A percentile compares a stretch with the other conserved stretches of the same genome.
These are phyloP conservation scores for Crithidia sp. DNA, from an alignment of 208 protist genomes.

Conservation along the genomic window DNA sequence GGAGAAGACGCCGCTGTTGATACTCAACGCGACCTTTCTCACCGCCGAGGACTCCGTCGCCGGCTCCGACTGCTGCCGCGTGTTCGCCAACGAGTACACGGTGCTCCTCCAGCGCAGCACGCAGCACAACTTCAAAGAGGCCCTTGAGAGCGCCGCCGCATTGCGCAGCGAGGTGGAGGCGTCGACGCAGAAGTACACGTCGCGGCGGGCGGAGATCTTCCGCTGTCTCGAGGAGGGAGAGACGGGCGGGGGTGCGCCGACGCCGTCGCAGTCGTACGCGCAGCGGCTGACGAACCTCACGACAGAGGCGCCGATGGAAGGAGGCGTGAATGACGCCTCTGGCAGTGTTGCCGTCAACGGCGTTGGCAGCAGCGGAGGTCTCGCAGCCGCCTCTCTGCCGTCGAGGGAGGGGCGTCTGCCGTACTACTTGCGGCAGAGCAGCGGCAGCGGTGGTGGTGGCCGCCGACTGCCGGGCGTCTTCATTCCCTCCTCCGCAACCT, in stretches of 20 bases:
- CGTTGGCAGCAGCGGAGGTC: not conserved
- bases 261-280: not conserved
- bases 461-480: slow-evolving; percentile 16
- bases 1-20: slow-evolving; percentile 38
- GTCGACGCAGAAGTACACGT: slow-evolving; percentile 20
- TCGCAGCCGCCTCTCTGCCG: not conserved
- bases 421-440: slow-evolving; percentile 55
- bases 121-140: slow-evolving; percentile 17
- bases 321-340: no score
- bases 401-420: slow-evolving; percentile 31
- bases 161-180: slow-evolving; percentile 16
- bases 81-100: slow-evolving; percentile 84
- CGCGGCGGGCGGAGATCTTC: slow-evolving; percentile 36
- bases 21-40: slow-evolving; percentile 73
- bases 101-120: slow-evolving; percentile 21
- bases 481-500: slow-evolving; percentile 4
- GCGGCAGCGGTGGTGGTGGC: not conserved
- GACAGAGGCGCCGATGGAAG: not conserved
- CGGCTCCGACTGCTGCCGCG: slow-evolving; percentile 66
- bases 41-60: slow-evolving; percentile 46
- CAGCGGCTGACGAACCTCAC: not conserved
- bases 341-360: not conserved
- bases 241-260: not conserved
- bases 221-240: slow-evolving; percentile 25
- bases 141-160: slow-evolving; percentile 1